Evolutionary conservation across 169 alveolate species (phyloP).

Genomic region (Plasmodium inui): DNA sequence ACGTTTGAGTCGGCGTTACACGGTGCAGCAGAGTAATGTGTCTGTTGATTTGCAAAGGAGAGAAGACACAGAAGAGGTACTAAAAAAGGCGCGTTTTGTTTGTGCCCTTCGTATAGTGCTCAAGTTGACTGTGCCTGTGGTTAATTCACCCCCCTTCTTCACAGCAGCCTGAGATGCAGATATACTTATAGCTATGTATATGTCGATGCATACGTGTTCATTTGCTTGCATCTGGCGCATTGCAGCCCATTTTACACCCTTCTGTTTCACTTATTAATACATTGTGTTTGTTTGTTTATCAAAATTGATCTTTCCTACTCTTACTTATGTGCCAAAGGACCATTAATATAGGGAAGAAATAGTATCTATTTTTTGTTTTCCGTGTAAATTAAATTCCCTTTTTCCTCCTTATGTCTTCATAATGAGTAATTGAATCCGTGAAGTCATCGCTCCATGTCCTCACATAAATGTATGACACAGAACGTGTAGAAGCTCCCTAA

Average conservation of each 20-base stretch:
- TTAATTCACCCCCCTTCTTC: neutral
- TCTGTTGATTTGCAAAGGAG: neutral
- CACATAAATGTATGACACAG: neutral
- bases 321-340: neutral
- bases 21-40: neutral
- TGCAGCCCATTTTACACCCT: neutral
- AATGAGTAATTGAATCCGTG: neutral
- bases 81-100: neutral
- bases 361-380: neutral
- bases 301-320: neutral
- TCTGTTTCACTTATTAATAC: slow-evolving; percentile 5
- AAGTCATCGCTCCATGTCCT: neutral
- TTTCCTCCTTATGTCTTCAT: neutral
- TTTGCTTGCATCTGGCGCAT: neutral
- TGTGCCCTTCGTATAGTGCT: neutral
- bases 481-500: neutral
- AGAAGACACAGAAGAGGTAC: neutral
- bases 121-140: neutral
- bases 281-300: slow-evolving; percentile 25
- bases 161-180: neutral
- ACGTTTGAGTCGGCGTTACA: neutral
- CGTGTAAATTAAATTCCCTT: neutral
- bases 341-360: neutral
- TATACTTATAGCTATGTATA: neutral
- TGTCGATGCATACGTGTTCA: neutral